phyloP scores from a whole-genome alignment of 2,329 filamentous ascomycete species.

The Fusarium sambucinum region DNA sequence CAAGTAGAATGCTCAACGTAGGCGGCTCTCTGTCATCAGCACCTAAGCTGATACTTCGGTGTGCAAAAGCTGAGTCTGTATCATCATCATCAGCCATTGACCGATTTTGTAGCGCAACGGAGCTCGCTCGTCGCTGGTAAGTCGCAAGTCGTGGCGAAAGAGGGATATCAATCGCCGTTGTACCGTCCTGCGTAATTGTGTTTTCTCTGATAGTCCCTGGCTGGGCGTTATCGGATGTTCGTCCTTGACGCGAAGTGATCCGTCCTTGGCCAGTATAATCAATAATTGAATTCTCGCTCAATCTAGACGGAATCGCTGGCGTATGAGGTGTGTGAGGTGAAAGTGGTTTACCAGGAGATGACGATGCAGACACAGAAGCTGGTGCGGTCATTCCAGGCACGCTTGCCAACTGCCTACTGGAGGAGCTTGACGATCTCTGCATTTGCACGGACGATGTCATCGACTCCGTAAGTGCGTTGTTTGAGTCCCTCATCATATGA shows the following conservation, averaged over 20 bases:
- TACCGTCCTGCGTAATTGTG: slow-evolving; percentile 63
- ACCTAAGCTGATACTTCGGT: slow-evolving; percentile 76
- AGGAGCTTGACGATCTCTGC: slow-evolving; percentile 83
- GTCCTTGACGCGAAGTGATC: slow-evolving; percentile 49
- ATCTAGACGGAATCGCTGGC: slow-evolving; percentile 90
- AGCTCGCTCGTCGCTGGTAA: slow-evolving; percentile 74
- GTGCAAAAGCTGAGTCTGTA: slow-evolving; percentile 69
- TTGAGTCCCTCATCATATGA: slow-evolving; percentile 88
- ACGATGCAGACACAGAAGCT: slow-evolving; percentile 84
- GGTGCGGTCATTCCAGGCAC: slow-evolving; percentile 76
- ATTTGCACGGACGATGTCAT: slow-evolving; percentile 91
- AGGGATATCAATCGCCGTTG: slow-evolving; percentile 79
- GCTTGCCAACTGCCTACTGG: slow-evolving; percentile 69
- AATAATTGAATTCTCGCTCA: slow-evolving; percentile 87
- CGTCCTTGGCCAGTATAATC: slow-evolving; percentile 52
- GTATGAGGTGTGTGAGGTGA: slow-evolving; percentile 93
- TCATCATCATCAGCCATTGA: slow-evolving; percentile 69
- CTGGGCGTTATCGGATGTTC: slow-evolving; percentile 43
- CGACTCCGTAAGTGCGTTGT: slow-evolving; percentile 89
- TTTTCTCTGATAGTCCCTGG: slow-evolving; percentile 53
- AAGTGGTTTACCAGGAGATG: slow-evolving; percentile 89
- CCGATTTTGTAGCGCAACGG: slow-evolving; percentile 73
- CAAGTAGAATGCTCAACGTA: slow-evolving; percentile 73
- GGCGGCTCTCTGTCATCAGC: slow-evolving; percentile 73
- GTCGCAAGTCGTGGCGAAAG: slow-evolving; percentile 72